Percentiles rank a stretch among this genome's conserved stretches.
Conservation (phyloP, 78 protist species). For the Dictyostelium firmibasis region DNA sequence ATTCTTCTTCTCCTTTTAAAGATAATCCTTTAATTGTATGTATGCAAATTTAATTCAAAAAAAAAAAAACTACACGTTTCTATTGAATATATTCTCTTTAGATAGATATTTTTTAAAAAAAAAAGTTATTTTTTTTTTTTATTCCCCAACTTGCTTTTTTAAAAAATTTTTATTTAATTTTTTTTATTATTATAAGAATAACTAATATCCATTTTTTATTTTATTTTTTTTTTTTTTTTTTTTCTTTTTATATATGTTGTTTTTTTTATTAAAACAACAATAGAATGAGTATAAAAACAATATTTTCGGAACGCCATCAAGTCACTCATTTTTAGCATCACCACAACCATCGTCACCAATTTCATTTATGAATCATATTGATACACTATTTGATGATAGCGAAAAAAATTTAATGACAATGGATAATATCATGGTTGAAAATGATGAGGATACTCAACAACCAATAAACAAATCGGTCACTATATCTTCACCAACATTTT, state of each 20-base stretch:
- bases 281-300: slow-evolving; percentile 10
- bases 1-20: background rate
- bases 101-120: no score
- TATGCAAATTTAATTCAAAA: background rate
- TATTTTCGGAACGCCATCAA: slow-evolving; percentile 1
- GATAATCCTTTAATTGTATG: slow-evolving; percentile 3
- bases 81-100: background rate
- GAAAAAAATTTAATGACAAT: background rate
- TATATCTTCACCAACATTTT: background rate
- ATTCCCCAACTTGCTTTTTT: background rate
- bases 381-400: background rate
- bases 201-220: background rate
- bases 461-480: no score
- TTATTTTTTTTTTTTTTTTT: background rate
- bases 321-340: background rate
- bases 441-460: background rate
- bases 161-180: background rate
- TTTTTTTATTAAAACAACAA: background rate
- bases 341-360: slow-evolving; percentile 18
- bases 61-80: background rate
- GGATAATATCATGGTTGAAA: background rate
- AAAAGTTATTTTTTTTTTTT: background rate
- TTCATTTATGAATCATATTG: background rate
- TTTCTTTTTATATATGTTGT: background rate
- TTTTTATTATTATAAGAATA: background rate